Conservation (phyloP, 768 basidiomycete species). For the Albatrellus ellisii region DNA sequence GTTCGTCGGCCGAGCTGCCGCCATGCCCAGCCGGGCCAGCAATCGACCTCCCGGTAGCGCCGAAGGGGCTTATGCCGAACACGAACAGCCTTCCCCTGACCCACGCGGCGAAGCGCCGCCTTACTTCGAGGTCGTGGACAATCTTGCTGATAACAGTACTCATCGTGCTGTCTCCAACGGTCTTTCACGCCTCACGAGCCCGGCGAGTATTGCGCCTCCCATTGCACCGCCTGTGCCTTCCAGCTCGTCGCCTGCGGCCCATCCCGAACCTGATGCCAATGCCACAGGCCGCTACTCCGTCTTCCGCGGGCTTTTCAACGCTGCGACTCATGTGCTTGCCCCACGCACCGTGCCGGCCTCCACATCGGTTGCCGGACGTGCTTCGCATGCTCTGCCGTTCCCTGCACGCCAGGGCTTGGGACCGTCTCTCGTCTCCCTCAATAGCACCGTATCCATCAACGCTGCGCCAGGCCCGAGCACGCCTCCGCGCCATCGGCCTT, state of each 20-base stretch:
- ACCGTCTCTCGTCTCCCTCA: constrained; percentile 9
- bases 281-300: constrained; percentile 27
- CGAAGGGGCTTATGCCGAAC: constrained; percentile 13
- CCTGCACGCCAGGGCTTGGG: constrained; percentile 2
- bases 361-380: neutral
- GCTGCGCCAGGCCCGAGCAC: constrained; percentile 8
- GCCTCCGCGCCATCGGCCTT: constrained; percentile 23
- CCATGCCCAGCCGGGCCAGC: constrained; percentile 1
- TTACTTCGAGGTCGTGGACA: constrained; percentile 42
- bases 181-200: constrained; percentile 6
- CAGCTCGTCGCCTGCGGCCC: neutral
- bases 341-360: neutral
- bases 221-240: neutral
- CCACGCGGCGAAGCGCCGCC: constrained; percentile 53
- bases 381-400: neutral
- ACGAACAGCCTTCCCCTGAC: constrained; percentile 19
- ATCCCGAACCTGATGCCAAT: neutral
- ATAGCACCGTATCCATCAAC: neutral
- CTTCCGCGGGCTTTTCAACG: constrained; percentile 22
- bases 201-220: no score
- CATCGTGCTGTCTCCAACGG: neutral
- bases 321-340: constrained; percentile 11
- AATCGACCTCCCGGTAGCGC: no score
- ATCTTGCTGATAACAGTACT: constrained; percentile 13
- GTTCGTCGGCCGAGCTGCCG: neutral